phyloP scores from a whole-genome alignment of 2,329 filamentous ascomycete species.

The Didymella exigua region DNA sequence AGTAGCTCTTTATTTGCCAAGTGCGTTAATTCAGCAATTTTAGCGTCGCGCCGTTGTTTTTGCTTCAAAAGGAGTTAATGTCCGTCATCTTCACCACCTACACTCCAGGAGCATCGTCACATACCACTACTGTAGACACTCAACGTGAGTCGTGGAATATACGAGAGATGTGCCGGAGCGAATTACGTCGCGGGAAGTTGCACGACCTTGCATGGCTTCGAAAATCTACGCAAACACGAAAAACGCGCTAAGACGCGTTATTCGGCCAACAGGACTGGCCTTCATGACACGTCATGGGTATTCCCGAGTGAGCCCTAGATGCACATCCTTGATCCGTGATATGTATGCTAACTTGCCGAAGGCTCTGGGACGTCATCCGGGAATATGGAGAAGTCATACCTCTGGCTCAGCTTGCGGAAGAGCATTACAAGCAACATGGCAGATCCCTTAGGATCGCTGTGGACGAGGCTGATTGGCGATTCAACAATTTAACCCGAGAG shows the following conservation, averaged over 20 bases:
- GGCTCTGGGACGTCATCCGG: slow-evolving; percentile 48
- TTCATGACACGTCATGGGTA: slow-evolving; percentile 24
- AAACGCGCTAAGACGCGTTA: neutral
- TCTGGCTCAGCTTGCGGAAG: slow-evolving; percentile 48
- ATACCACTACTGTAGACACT: neutral
- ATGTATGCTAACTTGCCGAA: slow-evolving; percentile 2
- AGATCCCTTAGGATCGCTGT: slow-evolving; percentile 51
- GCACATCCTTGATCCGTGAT: no score
- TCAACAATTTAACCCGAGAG: slow-evolving; percentile 48
- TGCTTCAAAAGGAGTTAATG: neutral
- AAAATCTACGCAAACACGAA: neutral
- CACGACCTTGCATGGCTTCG: neutral
- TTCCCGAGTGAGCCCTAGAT: slow-evolving; percentile 21
- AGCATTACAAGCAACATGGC: slow-evolving; percentile 43
- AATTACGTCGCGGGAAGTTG: neutral
- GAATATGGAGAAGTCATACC: slow-evolving; percentile 40
- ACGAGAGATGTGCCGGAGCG: neutral
- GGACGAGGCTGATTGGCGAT: slow-evolving; percentile 54
- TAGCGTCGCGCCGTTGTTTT: neutral
- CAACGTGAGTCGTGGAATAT: no score
- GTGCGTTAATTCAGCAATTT: no score
- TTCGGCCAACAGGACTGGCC: neutral
- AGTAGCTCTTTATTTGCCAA: no score
- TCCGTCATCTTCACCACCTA: neutral
- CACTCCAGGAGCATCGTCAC: neutral